A percentile compares a stretch with the other conserved stretches of the same genome.
Conservation (phyloP, 169 alveolate genomes). For the Amoebophrya sp. region DNA sequence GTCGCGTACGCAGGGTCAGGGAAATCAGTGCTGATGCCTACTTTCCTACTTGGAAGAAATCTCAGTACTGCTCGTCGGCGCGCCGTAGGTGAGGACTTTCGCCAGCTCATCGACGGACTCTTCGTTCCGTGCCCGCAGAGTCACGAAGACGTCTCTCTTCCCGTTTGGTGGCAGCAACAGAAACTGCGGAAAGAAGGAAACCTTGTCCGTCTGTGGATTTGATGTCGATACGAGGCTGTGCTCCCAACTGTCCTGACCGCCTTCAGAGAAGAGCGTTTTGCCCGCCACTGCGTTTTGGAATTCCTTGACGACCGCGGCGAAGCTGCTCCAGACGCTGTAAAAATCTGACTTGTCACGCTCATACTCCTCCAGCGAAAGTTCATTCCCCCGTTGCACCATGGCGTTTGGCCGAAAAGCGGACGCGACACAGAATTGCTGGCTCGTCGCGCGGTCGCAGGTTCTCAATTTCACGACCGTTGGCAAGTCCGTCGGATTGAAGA, state of each 20-base stretch:
- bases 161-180: neutral
- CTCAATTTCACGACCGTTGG: neutral
- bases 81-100: neutral
- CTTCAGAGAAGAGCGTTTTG: neutral
- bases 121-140: neutral
- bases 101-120: neutral
- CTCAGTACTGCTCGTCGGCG: neutral
- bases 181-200: neutral
- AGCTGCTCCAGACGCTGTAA: neutral
- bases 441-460: too few relatives aligned
- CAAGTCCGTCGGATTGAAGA: neutral
- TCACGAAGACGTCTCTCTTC: neutral
- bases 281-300: neutral
- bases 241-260: neutral
- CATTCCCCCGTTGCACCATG: neutral
- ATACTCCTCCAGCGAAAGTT: neutral
- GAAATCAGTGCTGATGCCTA: too few relatives aligned
- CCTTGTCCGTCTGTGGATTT: neutral
- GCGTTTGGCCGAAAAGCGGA: too few relatives aligned
- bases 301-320: neutral
- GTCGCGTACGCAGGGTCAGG: too few relatives aligned
- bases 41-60: too few relatives aligned
- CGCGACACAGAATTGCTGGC: too few relatives aligned
- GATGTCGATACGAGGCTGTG: neutral
- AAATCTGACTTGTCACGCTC: neutral